Evolutionary conservation across 2,329 filamentous ascomycete genomes (phyloP).

Genomic region (Emmonsia crescens): DNA sequence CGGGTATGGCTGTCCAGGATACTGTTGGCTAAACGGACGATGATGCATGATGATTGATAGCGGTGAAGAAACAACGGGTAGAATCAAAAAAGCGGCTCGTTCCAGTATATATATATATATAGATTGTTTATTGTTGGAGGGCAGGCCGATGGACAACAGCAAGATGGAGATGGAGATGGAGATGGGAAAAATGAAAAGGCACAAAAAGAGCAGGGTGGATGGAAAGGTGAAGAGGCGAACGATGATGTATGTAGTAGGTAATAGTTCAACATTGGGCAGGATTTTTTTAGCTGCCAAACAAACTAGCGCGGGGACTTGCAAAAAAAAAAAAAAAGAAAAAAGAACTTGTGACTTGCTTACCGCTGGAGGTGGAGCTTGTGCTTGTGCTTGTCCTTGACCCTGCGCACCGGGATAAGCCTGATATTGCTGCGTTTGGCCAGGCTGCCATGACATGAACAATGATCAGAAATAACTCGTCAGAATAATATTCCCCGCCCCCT

Average conservation of each 20-base stretch:
- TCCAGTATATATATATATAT: not conserved
- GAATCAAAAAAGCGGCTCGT: constrained; percentile 5
- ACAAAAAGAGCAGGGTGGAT: not conserved
- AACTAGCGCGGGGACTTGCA: constrained; percentile 5
- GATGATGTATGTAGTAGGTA: constrained; percentile 16
- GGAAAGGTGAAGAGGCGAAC: not conserved
- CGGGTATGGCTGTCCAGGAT: constrained; percentile 25
- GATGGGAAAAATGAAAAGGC: not conserved
- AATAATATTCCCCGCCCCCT: not conserved
- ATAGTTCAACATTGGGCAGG: not conserved
- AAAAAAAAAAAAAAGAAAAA: too few species aligned
- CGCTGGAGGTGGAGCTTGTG: constrained; percentile 20
- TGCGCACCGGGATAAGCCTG: constrained; percentile 44
- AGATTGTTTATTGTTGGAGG: not conserved
- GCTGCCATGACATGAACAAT: constrained; percentile 25
- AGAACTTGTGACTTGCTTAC: constrained; percentile 26
- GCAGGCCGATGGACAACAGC: constrained; percentile 5
- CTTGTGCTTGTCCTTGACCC: too few species aligned
- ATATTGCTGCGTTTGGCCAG: constrained; percentile 39
- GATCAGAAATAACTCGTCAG: not conserved
- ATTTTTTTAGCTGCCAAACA: not conserved
- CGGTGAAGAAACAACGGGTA: constrained; percentile 7
- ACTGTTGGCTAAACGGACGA: constrained; percentile 27
- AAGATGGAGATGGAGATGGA: not conserved
- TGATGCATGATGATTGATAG: constrained; percentile 31